phyloP scores from a whole-genome alignment of 768 basidiomycete species.

The Xerocomellus amylosporus region DNA sequence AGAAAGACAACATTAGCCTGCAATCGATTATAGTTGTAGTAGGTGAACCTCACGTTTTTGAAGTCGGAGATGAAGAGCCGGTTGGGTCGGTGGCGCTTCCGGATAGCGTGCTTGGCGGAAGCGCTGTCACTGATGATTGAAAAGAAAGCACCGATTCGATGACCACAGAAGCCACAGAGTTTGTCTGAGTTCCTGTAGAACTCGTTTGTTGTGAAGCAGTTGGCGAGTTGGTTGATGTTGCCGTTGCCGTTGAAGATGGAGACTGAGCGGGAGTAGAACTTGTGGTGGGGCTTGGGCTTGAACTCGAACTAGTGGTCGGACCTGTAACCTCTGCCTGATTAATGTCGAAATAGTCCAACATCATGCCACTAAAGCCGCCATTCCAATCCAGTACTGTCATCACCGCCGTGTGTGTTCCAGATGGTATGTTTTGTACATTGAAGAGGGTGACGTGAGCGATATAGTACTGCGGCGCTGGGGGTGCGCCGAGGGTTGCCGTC shows the following conservation, averaged over 20 bases:
- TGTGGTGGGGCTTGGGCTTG: neutral
- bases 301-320: neutral
- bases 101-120: slow-evolving; percentile 14
- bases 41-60: slow-evolving; percentile 12
- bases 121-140: slow-evolving; percentile 1
- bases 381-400: slow-evolving; percentile 29
- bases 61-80: neutral
- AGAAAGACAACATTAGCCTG: neutral
- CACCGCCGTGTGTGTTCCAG: slow-evolving; percentile 21
- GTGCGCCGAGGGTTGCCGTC: slow-evolving; percentile 22
- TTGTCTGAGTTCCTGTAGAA: slow-evolving; percentile 1
- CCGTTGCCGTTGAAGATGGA: slow-evolving; percentile 1
- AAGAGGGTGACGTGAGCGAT: slow-evolving; percentile 21
- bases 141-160: slow-evolving; percentile 4
- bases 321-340: slow-evolving; percentile 20
- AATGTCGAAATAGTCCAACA: slow-evolving; percentile 28
- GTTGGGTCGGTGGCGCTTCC: neutral
- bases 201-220: neutral
- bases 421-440: slow-evolving; percentile 19
- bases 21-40: neutral
- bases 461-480: slow-evolving; percentile 25
- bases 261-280: slow-evolving; percentile 7
- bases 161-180: neutral
- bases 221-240: neutral
- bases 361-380: slow-evolving; percentile 27